A percentile compares a stretch with the other conserved stretches of the same genome.
phyloP scores from a whole-genome alignment of 345 rosid species.

The Punica granatum region DNA sequence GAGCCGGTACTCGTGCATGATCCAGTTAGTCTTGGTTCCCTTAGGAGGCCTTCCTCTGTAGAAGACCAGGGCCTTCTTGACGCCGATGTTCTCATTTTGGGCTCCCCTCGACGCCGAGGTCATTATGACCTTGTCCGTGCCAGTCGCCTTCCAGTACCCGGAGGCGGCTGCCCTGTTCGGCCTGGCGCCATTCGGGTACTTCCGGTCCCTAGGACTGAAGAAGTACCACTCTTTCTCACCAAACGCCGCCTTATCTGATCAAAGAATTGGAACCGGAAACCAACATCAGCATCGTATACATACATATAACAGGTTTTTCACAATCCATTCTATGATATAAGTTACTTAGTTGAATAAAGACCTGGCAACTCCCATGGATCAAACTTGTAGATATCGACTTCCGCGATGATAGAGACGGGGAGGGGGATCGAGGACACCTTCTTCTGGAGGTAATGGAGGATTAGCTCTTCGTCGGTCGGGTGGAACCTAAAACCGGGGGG shows the following conservation, averaged over 20 bases:
- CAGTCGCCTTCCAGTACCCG: slow-evolving; percentile 98
- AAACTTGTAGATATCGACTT: slow-evolving; percentile 86
- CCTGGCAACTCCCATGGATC: slow-evolving; percentile 98
- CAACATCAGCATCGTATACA: slow-evolving; percentile 1
- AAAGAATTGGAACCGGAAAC: neutral
- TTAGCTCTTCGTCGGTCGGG: slow-evolving; percentile 96
- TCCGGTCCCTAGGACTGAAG: slow-evolving; percentile 92
- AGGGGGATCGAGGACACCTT: slow-evolving; percentile 56
- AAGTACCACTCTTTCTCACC: slow-evolving; percentile 99
- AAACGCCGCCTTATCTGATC: slow-evolving; percentile 57
- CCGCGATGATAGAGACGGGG: slow-evolving; percentile 81
- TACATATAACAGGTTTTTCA: no score
- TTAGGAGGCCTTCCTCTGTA: slow-evolving; percentile 92
- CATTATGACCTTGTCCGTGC: slow-evolving; percentile 75
- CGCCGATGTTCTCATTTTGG: slow-evolving; percentile 55
- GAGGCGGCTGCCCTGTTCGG: slow-evolving; percentile 98
- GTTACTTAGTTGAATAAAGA: slow-evolving; percentile 5
- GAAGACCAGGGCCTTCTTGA: slow-evolving; percentile 93
- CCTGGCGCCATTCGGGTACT: slow-evolving; percentile 94
- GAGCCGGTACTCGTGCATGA: slow-evolving; percentile 96
- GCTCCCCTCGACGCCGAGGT: slow-evolving; percentile 16
- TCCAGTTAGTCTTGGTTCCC: slow-evolving; percentile 92
- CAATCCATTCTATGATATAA: neutral
- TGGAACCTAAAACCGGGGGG: slow-evolving; percentile 98
- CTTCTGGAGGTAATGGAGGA: slow-evolving; percentile 77